Base-by-base conservation (phyloP, 176 grass and related monocot species). In the Ampelocalamus luodianensis region DNA sequence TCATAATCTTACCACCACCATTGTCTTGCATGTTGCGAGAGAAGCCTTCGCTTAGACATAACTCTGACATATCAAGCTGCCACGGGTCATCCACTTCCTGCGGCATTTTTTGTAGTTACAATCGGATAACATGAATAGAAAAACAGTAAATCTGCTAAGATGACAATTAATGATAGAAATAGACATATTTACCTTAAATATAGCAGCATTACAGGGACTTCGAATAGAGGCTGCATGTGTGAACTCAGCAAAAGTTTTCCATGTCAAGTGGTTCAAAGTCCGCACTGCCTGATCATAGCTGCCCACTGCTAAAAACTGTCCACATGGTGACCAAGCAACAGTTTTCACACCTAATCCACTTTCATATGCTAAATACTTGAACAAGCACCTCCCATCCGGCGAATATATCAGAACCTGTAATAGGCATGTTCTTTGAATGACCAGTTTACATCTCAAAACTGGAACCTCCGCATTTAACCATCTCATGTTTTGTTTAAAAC, bases 181-280 rank as follows among this genome's bases (percentile, higher is more conserved):
- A 29, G 40, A 43, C 6, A 82, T 34, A 51, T 81, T 76, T 85
- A 94, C 96, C 90, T 96, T 99, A 85, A 89, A 96, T 81, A 99
- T 67, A 70, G 88, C 83, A 70, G 91, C 89, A 85, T 83, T 96
- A 48, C 86, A 92, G 10, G 93, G 91, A 65, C 62, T 82, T 79
- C 93, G 90, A 88, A 99, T 85, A 50, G 84, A 92, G 4, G 86
- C 65, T 42, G 86, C 24, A 87, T 99, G 96, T 66, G 89, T 76
- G 76, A 99, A 99, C 81, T 99, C 91, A 10, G 90, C 93, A 94
- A 99, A 99, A 36, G 91, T 94, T 94, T 91, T 99, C 96, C 96
- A 99, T 22, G 96, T 99, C 69, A 99, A 79, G 71, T 99, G 96
- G 86, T 96, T 99, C 68, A 99, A 80, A 56, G 78, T 77, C 42